Base-by-base conservation (phyloP, 139 green algal species). In the Coelastrella sp. region DNA sequence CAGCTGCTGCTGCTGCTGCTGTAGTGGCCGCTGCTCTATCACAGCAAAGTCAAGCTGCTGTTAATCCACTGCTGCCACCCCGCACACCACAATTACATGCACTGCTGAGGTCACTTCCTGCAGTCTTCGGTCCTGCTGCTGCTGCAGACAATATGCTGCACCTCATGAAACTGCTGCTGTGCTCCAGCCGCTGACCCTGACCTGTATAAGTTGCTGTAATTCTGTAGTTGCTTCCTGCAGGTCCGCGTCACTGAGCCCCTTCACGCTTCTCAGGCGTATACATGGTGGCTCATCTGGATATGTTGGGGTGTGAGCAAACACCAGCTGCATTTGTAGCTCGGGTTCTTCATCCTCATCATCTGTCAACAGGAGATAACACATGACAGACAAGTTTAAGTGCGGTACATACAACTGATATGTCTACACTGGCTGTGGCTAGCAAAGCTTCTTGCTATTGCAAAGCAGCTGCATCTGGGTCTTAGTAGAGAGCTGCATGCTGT, bases 231-330 rank as follows among this genome's bases (percentile, higher is more conserved):
- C 91, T 10, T 76, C 83, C 5, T 81, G 92, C 5, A 98, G 85
- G 60, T 98, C 95, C 0, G 92, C 92, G 19, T 97, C 94, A 73
- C 85, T 95, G 4, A 99, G 91, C 19, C 96, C 96, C 4, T 92
- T 90, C 68, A 96, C 88, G 66, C 93, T 96, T 78, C 95, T 87
- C n/a, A 96, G 75, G 84, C 92, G 89, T 14, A 96, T 23, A 88
- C 89, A 92, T 32, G 95, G 95, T 0, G 91, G 57, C 80, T 95
- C 93, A 65, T 97, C 95, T 0, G 95, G 95, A 86, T 97, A 97
- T 2, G 73, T 92, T 0, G 90, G 75, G 20, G 93, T 96, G 91
- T 97, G 94, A 3, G 92, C 94, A 71, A 94, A 95, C 14, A 96
- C 82, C 64, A 96, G 92, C 90, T 96, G 92, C 60, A 91, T 80